Evolutionary conservation across 1,284 basidiomycete species (phyloP).

Genomic region (Moesziomyces aphidis): DNA sequence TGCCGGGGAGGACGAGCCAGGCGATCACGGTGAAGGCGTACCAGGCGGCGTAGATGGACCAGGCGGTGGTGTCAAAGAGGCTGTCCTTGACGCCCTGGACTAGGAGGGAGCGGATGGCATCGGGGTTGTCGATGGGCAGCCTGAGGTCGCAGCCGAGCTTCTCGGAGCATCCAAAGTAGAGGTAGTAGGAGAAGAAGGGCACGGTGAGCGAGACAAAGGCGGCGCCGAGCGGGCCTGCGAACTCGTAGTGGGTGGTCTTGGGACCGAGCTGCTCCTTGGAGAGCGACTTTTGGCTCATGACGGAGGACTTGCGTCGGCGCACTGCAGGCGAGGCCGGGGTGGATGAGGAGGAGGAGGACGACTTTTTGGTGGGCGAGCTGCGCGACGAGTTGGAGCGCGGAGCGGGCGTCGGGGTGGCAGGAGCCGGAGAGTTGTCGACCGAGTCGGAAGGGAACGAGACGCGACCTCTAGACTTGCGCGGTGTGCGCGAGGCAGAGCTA

Average conservation of each 20-base stretch:
- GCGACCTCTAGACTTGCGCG: constrained; percentile 32
- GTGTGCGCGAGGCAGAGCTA: constrained; percentile 35
- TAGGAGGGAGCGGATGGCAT: constrained; percentile 36
- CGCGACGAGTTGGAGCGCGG: constrained; percentile 29
- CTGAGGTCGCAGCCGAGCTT: constrained; percentile 56
- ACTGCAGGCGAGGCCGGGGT: constrained; percentile 19
- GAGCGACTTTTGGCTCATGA: constrained; percentile 41
- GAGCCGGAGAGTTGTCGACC: constrained; percentile 33
- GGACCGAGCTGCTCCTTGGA: constrained; percentile 69
- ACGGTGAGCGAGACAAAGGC: constrained; percentile 79
- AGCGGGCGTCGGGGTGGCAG: constrained; percentile 33
- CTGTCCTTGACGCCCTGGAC: constrained; percentile 46
- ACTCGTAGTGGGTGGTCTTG: constrained; percentile 77
- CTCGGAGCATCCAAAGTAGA: constrained; percentile 89
- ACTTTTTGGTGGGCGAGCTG: constrained; percentile 22
- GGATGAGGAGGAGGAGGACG: constrained; percentile 15
- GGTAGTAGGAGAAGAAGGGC: constrained; percentile 80
- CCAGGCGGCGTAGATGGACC: constrained; percentile 85
- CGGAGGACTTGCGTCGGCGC: constrained; percentile 36
- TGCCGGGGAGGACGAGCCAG: constrained; percentile 88
- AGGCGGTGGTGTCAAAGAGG: constrained; percentile 83
- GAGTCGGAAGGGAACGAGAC: constrained; percentile 36
- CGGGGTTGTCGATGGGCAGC: constrained; percentile 46
- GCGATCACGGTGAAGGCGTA: constrained; percentile 85
- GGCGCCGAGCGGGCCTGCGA: constrained; percentile 86